Conservation (phyloP, 768 basidiomycete species). For the Saitozyma podzolica region DNA sequence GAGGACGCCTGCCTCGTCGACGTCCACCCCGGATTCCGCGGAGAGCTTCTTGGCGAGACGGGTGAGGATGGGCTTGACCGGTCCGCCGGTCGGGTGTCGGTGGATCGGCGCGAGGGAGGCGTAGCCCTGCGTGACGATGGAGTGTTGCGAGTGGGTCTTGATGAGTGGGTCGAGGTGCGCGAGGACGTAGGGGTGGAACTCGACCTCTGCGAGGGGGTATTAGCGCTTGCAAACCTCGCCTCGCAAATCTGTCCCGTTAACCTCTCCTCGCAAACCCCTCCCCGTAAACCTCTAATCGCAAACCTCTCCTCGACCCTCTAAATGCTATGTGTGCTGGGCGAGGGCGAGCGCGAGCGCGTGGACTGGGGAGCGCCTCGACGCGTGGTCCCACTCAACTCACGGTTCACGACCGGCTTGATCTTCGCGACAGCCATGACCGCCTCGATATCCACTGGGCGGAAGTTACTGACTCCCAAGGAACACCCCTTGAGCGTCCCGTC, state of each 20-base stretch:
- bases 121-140: constrained; percentile 43
- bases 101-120: constrained; percentile 42
- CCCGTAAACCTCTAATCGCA: neutral
- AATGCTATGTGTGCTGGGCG: too few species aligned
- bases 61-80: constrained; percentile 41
- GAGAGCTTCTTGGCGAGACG: constrained; percentile 31
- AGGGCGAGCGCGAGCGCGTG: too few species aligned
- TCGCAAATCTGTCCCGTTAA: neutral
- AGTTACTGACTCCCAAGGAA: constrained; percentile 45
- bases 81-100: constrained; percentile 39
- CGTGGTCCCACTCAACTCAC: constrained; percentile 7
- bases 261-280: neutral
- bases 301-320: neutral
- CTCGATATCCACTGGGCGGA: constrained; percentile 44
- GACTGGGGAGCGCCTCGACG: too few species aligned
- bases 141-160: constrained; percentile 35
- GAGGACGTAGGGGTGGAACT: constrained; percentile 50
- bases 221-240: neutral
- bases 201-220: constrained; percentile 21
- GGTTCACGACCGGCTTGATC: constrained; percentile 50
- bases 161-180: constrained; percentile 40
- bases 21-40: constrained; percentile 30
- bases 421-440: constrained; percentile 35
- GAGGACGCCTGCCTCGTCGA: constrained; percentile 35
- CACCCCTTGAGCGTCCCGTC: constrained; percentile 20